phyloP scores from a whole-genome alignment of 2,329 filamentous ascomycete genomes.

The Aspergillus neoniger region DNA sequence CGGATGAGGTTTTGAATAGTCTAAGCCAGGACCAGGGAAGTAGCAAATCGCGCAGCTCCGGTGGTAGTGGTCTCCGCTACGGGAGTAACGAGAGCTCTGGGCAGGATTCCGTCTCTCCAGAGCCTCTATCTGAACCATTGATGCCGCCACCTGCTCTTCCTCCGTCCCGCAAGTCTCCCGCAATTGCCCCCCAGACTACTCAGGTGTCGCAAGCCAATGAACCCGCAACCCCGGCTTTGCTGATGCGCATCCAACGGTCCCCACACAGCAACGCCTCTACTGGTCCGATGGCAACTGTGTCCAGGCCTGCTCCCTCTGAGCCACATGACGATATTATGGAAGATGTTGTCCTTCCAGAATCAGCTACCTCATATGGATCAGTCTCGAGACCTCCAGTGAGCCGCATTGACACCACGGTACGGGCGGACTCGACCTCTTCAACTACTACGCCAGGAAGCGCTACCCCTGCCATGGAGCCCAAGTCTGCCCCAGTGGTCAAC shows the following conservation, averaged over 20 bases:
- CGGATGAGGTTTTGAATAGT: slow-evolving; percentile 37
- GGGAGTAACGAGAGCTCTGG: slow-evolving; percentile 49
- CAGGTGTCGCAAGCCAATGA: slow-evolving; percentile 43
- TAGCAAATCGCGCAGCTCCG: slow-evolving; percentile 28
- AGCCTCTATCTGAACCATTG: slow-evolving; percentile 51
- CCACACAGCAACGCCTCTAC: slow-evolving; percentile 42
- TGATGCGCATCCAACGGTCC: slow-evolving; percentile 72
- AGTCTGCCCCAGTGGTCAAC: slow-evolving; percentile 36
- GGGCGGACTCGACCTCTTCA: slow-evolving; percentile 51
- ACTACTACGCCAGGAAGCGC: slow-evolving; percentile 64
- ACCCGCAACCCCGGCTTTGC: slow-evolving; percentile 81
- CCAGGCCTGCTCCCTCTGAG: slow-evolving; percentile 43
- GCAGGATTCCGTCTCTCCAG: slow-evolving; percentile 52
- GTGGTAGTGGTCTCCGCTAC: slow-evolving; percentile 33
- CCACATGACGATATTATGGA: slow-evolving; percentile 61
- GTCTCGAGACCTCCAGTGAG: slow-evolving; percentile 47
- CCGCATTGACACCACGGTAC: slow-evolving; percentile 52
- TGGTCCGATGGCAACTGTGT: slow-evolving; percentile 38
- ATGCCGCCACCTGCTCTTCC: slow-evolving; percentile 54
- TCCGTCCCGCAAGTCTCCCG: slow-evolving; percentile 43
- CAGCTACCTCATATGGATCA: slow-evolving; percentile 55
- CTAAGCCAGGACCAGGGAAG: slow-evolving; percentile 39
- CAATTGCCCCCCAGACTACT: slow-evolving; percentile 35
- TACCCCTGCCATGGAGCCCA: slow-evolving; percentile 52
- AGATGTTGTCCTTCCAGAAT: slow-evolving; percentile 73